Percentiles rank a stretch among this genome's conserved stretches.
Conservation (phyloP, 345 rosid species). For the Crucihimalaya himalaica region DNA sequence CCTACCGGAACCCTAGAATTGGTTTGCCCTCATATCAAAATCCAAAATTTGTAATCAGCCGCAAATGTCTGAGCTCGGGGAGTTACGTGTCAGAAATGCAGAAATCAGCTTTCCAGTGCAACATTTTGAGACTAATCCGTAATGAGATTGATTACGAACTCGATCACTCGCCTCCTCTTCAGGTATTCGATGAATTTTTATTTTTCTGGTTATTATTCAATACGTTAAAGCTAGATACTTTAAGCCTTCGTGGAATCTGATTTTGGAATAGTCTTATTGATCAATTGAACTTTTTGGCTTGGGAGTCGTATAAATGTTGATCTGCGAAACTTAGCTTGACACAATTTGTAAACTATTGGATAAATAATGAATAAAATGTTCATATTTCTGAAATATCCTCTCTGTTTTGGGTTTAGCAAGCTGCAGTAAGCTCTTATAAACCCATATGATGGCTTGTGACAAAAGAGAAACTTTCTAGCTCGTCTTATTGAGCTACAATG, state of each 20-base stretch:
- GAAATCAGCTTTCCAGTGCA: conserved; percentile 70
- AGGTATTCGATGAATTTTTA: not conserved
- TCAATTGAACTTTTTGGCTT: not conserved
- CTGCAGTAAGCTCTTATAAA: not conserved
- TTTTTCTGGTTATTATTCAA: not conserved
- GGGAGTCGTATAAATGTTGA: not conserved
- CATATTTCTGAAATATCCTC: not conserved
- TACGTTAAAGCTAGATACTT: conserved; percentile 19
- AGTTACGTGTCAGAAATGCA: conserved; percentile 70
- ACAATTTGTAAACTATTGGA: not conserved
- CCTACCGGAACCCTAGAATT: conserved; percentile 21
- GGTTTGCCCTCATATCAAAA: conserved; percentile 14
- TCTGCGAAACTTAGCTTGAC: not conserved
- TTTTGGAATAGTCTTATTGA: not conserved
- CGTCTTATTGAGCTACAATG: not conserved
- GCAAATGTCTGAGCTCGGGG: conserved; percentile 41
- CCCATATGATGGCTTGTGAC: not conserved
- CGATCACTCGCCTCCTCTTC: conserved; percentile 50
- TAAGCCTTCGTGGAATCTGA: conserved; percentile 7
- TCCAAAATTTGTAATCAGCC: not conserved
- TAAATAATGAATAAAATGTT: not conserved
- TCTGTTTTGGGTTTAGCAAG: not conserved
- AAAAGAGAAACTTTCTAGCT: not conserved
- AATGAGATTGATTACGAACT: conserved; percentile 72
- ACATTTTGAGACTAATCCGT: conserved; percentile 61